Conservation (phyloP, 148 eudicot genomes). For the Amaranthus palmeri region DNA sequence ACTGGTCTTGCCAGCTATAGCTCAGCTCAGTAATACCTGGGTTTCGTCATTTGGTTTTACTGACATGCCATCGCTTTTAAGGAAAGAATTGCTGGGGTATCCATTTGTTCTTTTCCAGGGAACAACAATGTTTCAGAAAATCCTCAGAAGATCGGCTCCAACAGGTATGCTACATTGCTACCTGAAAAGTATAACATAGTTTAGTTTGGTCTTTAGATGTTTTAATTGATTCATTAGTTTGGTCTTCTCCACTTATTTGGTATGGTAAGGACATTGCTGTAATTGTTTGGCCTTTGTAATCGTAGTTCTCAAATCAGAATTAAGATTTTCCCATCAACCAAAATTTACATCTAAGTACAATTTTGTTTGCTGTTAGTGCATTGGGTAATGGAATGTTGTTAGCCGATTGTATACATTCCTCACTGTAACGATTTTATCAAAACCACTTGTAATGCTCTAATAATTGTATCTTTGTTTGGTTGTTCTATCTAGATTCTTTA, state of each 20-base stretch:
- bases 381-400: too few relatives aligned
- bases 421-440: too few relatives aligned
- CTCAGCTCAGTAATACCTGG: constrained; percentile 44
- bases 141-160: constrained; percentile 23
- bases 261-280: too few relatives aligned
- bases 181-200: background rate
- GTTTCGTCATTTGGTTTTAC: constrained; percentile 45
- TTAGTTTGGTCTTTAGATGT: background rate
- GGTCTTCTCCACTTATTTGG: too few relatives aligned
- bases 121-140: constrained; percentile 43
- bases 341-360: too few relatives aligned
- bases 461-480: background rate
- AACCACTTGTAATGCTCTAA: background rate
- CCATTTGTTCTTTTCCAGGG: constrained; percentile 46
- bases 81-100: constrained; percentile 38
- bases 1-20: constrained; percentile 49
- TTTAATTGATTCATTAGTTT: constrained; percentile 9
- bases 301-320: too few relatives aligned
- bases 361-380: too few relatives aligned
- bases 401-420: too few relatives aligned
- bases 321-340: too few relatives aligned
- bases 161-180: constrained; percentile 9
- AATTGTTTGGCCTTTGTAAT: too few relatives aligned
- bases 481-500: constrained; percentile 25
- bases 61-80: constrained; percentile 30